These are phyloP conservation scores for Xanthoconium purpureum DNA, from an alignment of 768 basidiomycete genomes.

Conservation along the genomic window DNA sequence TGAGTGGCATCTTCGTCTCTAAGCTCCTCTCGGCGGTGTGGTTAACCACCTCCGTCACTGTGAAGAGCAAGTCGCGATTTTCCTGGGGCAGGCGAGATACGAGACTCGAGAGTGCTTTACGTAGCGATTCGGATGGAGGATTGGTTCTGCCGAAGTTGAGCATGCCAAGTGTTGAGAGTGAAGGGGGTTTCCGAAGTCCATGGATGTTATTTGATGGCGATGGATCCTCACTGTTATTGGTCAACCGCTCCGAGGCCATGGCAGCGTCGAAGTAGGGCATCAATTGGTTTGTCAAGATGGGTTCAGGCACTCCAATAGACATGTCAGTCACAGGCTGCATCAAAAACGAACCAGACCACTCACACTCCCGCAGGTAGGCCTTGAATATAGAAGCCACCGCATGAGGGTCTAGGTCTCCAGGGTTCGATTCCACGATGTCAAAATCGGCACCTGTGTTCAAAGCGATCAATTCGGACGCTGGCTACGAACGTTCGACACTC, in stretches of 20 bases:
- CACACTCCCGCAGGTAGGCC: slow-evolving; percentile 88
- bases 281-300: slow-evolving; percentile 72
- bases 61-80: slow-evolving; percentile 80
- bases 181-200: slow-evolving; percentile 69
- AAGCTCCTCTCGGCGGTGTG: slow-evolving; percentile 64
- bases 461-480: slow-evolving; percentile 4
- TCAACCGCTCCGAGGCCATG: slow-evolving; percentile 50
- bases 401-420: slow-evolving; percentile 90
- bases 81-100: slow-evolving; percentile 70
- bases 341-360: slow-evolving; percentile 33
- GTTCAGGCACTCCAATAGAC: slow-evolving; percentile 70
- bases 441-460: slow-evolving; percentile 71
- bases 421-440: slow-evolving; percentile 71
- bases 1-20: slow-evolving; percentile 89
- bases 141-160: slow-evolving; percentile 60
- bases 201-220: slow-evolving; percentile 36
- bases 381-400: slow-evolving; percentile 93
- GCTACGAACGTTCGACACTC: slow-evolving; percentile 17
- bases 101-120: slow-evolving; percentile 58
- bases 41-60: slow-evolving; percentile 76
- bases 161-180: slow-evolving; percentile 74
- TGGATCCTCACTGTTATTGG: slow-evolving; percentile 27
- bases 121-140: slow-evolving; percentile 56
- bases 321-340: slow-evolving; percentile 4
- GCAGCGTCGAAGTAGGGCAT: slow-evolving; percentile 78